Evolutionary conservation across 768 basidiomycete species (phyloP).

Genomic region (Psilocybe cubensis): DNA sequence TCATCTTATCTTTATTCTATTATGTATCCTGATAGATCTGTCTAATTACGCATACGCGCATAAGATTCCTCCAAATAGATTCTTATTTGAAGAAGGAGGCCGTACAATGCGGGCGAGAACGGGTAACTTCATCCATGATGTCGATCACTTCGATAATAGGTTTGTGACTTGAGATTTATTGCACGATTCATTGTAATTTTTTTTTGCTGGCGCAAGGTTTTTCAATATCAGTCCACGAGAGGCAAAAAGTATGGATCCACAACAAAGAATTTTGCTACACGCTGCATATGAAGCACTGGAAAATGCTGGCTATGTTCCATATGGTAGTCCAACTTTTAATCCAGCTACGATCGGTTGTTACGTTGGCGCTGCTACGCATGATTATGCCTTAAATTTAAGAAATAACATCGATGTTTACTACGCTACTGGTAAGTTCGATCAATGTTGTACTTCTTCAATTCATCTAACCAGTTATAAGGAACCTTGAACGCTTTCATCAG

Average conservation of each 20-base stretch:
- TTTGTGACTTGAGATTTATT: constrained; percentile 13
- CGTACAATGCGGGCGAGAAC: constrained; percentile 53
- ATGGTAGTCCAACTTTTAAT: constrained; percentile 51
- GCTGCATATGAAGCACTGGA: constrained; percentile 72
- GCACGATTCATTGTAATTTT: neutral
- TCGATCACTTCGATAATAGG: constrained; percentile 65
- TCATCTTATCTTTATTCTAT: neutral
- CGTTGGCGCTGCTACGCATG: constrained; percentile 70
- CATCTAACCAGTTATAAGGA: constrained; percentile 40
- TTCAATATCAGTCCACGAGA: constrained; percentile 78
- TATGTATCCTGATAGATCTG: too few species aligned
- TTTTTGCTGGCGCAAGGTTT: constrained; percentile 39
- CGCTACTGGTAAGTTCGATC: constrained; percentile 53
- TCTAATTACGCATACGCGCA: too few species aligned
- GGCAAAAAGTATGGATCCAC: constrained; percentile 77
- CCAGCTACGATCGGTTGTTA: constrained; percentile 66
- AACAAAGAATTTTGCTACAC: constrained; percentile 71
- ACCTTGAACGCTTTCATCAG: constrained; percentile 70
- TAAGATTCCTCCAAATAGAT: constrained; percentile 71
- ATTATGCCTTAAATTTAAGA: constrained; percentile 68
- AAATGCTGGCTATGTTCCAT: constrained; percentile 69
- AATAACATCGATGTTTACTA: constrained; percentile 72
- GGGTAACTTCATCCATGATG: constrained; percentile 66
- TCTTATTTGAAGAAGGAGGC: constrained; percentile 45
- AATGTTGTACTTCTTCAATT: neutral